Base-by-base conservation (phyloP, 352 stramenopile species). In the Phytopythium oedochilum region DNA sequence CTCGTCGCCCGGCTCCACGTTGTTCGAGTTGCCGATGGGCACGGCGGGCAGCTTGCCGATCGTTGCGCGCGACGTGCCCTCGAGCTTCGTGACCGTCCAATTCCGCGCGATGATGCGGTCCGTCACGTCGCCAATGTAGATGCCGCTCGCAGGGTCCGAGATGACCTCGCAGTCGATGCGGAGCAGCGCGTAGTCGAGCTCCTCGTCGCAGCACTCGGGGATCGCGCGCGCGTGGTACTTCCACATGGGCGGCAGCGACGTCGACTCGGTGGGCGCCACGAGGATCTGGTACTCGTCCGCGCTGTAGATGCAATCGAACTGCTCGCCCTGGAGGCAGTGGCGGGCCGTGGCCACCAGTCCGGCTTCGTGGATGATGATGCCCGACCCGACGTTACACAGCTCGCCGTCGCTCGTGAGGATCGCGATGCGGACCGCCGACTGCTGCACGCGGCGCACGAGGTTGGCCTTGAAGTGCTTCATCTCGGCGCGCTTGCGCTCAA, bases 91-190 rank as follows among this genome's bases (percentile, higher is more conserved):
- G 32, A 92, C 83, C 23, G 66, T 88, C 85, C 85, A 94, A 44
- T 92, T 87, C 34, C 76, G 80, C 17, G 83, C 80, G 35, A 94
- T 94, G 44, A 86, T 93, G 42, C 85, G 85, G 55, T 94, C 83
- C 18, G 83, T 94, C 36, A 94, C 83, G 51, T 94, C 85, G 17
- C 85, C 85, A 72, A 94, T 86, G 73, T 94, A 94, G 25, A 94
- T 66, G n/a, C 85, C 85, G 58, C 85, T 92, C 22, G 83, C 76
- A 9, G 85, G 85, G 57, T 94, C 83, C 42, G 85, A 94, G 44
- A 92, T 85, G 38, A 94, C 79, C 46, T 94, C 85, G 29, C 79
- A 87, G 59, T 93, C 81, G 50, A 94, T 89, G 26, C 81, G 81
- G 15, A 94, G 64, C 25, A 94, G 59, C 15, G 85, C 85, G 46